Evolutionary conservation across 2,329 filamentous ascomycete species (phyloP), one percentile per base, ranked within the genome.

Genomic region (Colletotrichum sp.): DNA sequence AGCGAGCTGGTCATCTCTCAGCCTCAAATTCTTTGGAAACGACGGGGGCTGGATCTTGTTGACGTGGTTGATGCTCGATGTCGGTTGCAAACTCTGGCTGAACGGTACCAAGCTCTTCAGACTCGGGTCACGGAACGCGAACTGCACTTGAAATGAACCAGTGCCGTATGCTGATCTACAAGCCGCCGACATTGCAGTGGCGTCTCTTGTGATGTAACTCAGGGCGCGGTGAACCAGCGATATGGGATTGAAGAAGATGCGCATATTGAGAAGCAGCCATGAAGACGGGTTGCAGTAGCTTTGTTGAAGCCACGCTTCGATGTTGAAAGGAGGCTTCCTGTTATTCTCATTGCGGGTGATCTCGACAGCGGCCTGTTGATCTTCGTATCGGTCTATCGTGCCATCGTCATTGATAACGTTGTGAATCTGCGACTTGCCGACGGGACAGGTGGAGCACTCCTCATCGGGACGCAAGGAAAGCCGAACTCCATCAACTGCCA

Each of bases 21-120:
- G 76, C 3, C 18, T 8, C 15, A 75, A 71, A 2, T 71, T 70
- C 4, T 6, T 30, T 1, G n/a, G 39, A 44, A 81, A 81, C 21
- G 74, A 78, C 7, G 77, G 78, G 8, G 77, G 76, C 26, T 72
- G 68, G 2, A 15, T 32, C 21, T 13, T 8, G 6, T 44, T 30
- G 4, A 8, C n/a, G 18, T n/a, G 16, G 18, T 16, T 15, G 36
- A 59, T 26, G 10, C n/a, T 21, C 8, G 21, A 28, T 39, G 44
- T 66, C 16, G 76, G 73, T 8, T 74, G n/a, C 82, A 83, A 36
- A 21, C 70, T 74, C 10, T 65, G 62, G 83, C 84, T 80, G 83
- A 86, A 36, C 81, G 77, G 65, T 6, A 30, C n/a, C 36, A 78
- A 62, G 8, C 34, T 57, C 60, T 77, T 77, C 15, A 78, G 44